A percentile compares a stretch with the other conserved stretches of the same genome.
These are phyloP conservation scores for Camellia japonica DNA, from an alignment of 148 eudicot genomes.

Conservation along the genomic window DNA sequence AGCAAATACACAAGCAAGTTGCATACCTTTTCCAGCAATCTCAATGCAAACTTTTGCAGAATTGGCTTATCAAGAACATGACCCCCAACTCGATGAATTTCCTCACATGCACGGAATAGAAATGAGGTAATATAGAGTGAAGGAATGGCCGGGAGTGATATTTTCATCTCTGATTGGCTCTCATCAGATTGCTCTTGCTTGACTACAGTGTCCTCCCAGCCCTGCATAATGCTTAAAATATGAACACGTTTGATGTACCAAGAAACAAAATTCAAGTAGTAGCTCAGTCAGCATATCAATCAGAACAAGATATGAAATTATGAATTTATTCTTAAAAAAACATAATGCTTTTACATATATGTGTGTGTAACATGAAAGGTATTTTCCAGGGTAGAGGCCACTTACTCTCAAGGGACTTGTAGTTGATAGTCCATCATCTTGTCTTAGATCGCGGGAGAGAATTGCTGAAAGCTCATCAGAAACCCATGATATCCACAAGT, in stretches of 20 bases:
- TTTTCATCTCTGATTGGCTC: constrained; percentile 73
- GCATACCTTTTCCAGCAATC: constrained; percentile 72
- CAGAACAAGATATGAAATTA: not conserved
- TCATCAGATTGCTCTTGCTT: constrained; percentile 79
- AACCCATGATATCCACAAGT: constrained; percentile 91
- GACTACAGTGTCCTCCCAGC: constrained; percentile 94
- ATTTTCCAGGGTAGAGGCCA: constrained; percentile 13
- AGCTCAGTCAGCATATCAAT: not conserved
- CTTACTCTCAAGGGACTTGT: constrained; percentile 73
- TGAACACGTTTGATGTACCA: not conserved
- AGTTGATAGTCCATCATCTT: constrained; percentile 73
- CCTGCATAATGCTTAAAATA: constrained; percentile 44
- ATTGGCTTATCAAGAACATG: constrained; percentile 86
- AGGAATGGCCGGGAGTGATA: constrained; percentile 89
- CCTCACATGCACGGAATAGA: constrained; percentile 86
- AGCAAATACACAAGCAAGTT: not conserved
- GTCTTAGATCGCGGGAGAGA: constrained; percentile 51
- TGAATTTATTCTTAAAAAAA: not conserved
- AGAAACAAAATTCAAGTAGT: not conserved
- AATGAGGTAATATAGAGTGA: constrained; percentile 82
- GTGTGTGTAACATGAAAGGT: not conserved
- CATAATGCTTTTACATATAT: not conserved
- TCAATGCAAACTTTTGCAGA: constrained; percentile 68
- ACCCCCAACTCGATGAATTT: constrained; percentile 91
- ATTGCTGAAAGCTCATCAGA: constrained; percentile 68